These are phyloP conservation scores for Pugionium cornutum DNA, from an alignment of 345 rosid genomes.

Conservation along the genomic window DNA sequence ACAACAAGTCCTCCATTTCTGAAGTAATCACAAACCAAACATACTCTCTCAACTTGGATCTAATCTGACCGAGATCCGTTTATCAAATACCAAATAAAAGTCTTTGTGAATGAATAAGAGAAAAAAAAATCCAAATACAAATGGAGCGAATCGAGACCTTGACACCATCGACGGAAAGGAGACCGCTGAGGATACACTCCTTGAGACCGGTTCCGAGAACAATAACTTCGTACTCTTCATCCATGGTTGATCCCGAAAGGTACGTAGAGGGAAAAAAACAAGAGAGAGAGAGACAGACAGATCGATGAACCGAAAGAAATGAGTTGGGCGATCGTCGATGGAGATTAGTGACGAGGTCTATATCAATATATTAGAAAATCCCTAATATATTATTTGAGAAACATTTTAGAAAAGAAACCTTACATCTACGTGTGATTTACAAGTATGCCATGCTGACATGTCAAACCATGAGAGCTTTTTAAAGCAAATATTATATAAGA, in stretches of 20 bases:
- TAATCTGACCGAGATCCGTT: conserved; percentile 30
- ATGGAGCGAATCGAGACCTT: conserved; percentile 49
- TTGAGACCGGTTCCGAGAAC: conserved; percentile 94
- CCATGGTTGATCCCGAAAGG: conserved; percentile 48
- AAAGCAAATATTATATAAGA: too few species aligned
- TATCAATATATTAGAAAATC: too few species aligned
- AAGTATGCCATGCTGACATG: too few species aligned
- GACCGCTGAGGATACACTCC: conserved; percentile 95
- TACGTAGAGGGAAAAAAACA: conserved; percentile 9
- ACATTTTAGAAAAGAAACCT: too few species aligned
- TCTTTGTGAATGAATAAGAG: background rate
- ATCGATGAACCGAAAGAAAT: conserved; percentile 11
- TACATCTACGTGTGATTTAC: too few species aligned
- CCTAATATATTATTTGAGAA: too few species aligned
- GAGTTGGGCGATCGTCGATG: too few species aligned
- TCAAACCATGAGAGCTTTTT: too few species aligned
- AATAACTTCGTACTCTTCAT: conserved; percentile 91
- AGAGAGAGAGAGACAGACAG: conserved; percentile 5
- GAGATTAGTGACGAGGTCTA: too few species aligned
- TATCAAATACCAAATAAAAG: background rate
- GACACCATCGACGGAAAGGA: conserved; percentile 92
- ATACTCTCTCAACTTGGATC: background rate
- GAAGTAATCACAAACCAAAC: background rate
- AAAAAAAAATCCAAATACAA: background rate
- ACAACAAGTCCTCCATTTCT: background rate